These are phyloP conservation scores for Limonium bicolor DNA, from an alignment of 148 eudicot genomes.

Conservation along the genomic window DNA sequence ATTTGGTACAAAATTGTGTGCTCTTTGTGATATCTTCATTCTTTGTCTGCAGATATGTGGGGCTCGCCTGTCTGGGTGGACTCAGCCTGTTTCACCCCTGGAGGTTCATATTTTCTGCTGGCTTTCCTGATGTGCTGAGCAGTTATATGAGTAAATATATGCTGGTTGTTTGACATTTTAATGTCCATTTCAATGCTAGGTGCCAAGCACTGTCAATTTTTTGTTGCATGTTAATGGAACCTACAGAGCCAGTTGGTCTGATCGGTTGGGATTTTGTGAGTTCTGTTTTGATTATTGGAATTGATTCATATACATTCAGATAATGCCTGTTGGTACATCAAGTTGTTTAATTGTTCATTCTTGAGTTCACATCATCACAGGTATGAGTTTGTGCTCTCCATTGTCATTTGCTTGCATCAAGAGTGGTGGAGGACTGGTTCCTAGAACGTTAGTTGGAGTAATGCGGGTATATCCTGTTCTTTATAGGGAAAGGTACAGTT, in stretches of 20 bases:
- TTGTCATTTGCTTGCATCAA: constrained; percentile 84
- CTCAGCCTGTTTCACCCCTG: constrained; percentile 75
- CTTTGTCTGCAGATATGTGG: constrained; percentile 76
- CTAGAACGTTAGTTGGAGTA: constrained; percentile 71
- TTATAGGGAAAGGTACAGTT: constrained; percentile 65
- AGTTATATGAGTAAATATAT: not conserved
- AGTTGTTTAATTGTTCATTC: not conserved
- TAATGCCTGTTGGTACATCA: too few species aligned
- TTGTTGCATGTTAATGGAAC: constrained; percentile 82
- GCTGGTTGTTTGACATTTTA: constrained; percentile 2
- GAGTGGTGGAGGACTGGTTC: constrained; percentile 71
- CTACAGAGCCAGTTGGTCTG: constrained; percentile 88
- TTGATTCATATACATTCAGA: too few species aligned
- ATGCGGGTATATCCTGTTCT: constrained; percentile 79
- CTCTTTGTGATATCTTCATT: not conserved
- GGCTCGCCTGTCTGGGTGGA: constrained; percentile 73
- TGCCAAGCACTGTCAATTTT: constrained; percentile 31
- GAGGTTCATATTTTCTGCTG: constrained; percentile 31
- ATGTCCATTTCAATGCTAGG: constrained; percentile 26
- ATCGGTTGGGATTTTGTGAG: constrained; percentile 90
- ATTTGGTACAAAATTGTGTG: not conserved
- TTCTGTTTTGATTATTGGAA: too few species aligned
- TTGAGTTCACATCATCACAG: constrained; percentile 20
- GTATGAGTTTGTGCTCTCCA: constrained; percentile 46
- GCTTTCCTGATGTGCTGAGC: constrained; percentile 1